Evolutionary conservation across 805 yeast genomes (phyloP).

Genomic region (Wickerhamomyces chaumierensis): DNA sequence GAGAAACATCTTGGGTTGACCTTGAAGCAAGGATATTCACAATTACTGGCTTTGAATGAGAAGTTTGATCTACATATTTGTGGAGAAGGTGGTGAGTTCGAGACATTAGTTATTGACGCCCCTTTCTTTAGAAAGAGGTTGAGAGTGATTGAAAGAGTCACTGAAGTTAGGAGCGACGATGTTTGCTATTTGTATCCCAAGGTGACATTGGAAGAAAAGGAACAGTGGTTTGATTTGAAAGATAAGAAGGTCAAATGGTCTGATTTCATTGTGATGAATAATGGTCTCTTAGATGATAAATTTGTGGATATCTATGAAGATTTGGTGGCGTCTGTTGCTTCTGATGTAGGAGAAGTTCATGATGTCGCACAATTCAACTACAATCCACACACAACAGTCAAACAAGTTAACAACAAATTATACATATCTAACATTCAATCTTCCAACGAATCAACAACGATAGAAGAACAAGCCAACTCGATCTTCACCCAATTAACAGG

Average conservation of each 20-base stretch:
- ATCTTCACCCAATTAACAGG: constrained; percentile 29
- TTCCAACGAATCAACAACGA: constrained; percentile 5
- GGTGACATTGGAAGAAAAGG: constrained; percentile 36
- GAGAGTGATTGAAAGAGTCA: constrained; percentile 10
- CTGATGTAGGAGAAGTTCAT: too few relatives aligned
- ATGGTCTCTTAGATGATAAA: constrained; percentile 25
- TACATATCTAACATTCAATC: constrained; percentile 32
- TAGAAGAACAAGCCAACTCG: constrained; percentile 35
- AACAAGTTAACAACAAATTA: constrained; percentile 20
- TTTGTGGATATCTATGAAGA: constrained; percentile 26
- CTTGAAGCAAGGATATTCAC: constrained; percentile 50
- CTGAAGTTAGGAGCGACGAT: constrained; percentile 35
- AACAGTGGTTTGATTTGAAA: constrained; percentile 11
- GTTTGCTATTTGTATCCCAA: constrained; percentile 55
- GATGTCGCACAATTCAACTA: background rate
- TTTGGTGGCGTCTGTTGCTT: background rate
- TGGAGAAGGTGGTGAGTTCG: constrained; percentile 99
- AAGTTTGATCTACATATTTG: constrained; percentile 83
- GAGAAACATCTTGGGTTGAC: constrained; percentile 57
- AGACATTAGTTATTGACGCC: constrained; percentile 82
- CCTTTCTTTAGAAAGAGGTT: constrained; percentile 60
- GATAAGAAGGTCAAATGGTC: constrained; percentile 14
- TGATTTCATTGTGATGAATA: constrained; percentile 8
- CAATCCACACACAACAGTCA: constrained; percentile 2
- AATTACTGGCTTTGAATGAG: constrained; percentile 42